Percentiles rank a stretch among this genome's conserved stretches.
These are phyloP conservation scores for Nicotiana tabacum DNA, from an alignment of 257 asterid genomes.

Conservation along the genomic window DNA sequence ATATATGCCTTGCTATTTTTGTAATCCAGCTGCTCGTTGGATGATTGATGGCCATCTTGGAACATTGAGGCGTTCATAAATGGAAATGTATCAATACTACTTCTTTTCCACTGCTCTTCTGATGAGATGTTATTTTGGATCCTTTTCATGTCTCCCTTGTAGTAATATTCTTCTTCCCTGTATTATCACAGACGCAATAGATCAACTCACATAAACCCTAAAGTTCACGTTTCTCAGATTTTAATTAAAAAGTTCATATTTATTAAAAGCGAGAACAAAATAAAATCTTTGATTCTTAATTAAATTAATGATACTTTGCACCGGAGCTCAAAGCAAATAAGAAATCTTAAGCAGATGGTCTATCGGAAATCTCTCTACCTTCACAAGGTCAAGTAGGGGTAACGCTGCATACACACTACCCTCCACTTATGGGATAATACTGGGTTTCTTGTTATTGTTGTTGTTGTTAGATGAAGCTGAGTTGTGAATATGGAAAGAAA, in stretches of 20 bases:
- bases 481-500: neutral
- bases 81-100: neutral
- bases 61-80: neutral
- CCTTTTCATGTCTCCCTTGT: neutral
- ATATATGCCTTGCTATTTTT: constrained; percentile 8
- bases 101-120: neutral
- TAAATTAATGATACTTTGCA: too few species aligned
- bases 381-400: too few species aligned
- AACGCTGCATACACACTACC: too few species aligned
- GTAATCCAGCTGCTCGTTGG: neutral
- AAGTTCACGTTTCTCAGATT: neutral
- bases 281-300: too few species aligned
- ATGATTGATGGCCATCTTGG: neutral
- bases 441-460: too few species aligned
- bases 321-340: neutral
- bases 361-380: too few species aligned
- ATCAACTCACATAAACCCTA: neutral
- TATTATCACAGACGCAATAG: neutral
- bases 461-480: neutral
- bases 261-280: too few species aligned
- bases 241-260: too few species aligned
- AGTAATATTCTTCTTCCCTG: constrained; percentile 9
- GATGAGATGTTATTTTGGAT: neutral
- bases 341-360: too few species aligned
- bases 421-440: too few species aligned